Percentiles rank a stretch among this genome's conserved stretches.
phyloP scores from a whole-genome alignment of 148 eudicot species.

The Silene uniflora region DNA sequence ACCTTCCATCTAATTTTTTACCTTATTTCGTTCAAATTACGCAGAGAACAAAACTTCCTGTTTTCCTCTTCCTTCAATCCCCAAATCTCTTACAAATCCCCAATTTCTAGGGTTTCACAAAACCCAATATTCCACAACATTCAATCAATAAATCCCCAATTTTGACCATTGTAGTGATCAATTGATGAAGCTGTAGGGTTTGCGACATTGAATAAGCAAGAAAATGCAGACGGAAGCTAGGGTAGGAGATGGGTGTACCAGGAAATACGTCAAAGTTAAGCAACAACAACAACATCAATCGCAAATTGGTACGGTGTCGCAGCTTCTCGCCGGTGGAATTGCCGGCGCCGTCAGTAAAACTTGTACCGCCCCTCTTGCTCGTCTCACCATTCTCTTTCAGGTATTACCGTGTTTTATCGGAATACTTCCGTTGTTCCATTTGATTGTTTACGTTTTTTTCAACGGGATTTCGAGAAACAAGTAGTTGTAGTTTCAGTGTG shows the following conservation, averaged over 20 bases:
- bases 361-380: slow-evolving; percentile 72
- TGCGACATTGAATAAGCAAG: neutral
- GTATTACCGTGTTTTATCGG: slow-evolving; percentile 13
- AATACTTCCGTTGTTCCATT: neutral
- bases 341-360: slow-evolving; percentile 82
- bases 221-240: slow-evolving; percentile 87
- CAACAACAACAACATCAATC: slow-evolving; percentile 35
- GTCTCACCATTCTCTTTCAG: slow-evolving; percentile 73
- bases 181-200: slow-evolving; percentile 24
- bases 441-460: neutral
- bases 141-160: neutral
- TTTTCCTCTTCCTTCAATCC: neutral
- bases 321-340: slow-evolving; percentile 67
- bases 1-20: neutral
- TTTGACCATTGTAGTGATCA: neutral
- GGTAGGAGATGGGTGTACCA: slow-evolving; percentile 50
- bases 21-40: slow-evolving; percentile 23
- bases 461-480: too few species aligned
- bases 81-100: slow-evolving; percentile 6
- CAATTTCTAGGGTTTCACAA: slow-evolving; percentile 25
- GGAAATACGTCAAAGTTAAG: slow-evolving; percentile 36
- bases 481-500: too few species aligned
- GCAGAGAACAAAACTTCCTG: slow-evolving; percentile 5
- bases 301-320: slow-evolving; percentile 49
- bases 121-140: neutral